These are phyloP conservation scores for Penicillium goetzii DNA, from an alignment of 495 filamentous ascomycete species.

Conservation along the genomic window DNA sequence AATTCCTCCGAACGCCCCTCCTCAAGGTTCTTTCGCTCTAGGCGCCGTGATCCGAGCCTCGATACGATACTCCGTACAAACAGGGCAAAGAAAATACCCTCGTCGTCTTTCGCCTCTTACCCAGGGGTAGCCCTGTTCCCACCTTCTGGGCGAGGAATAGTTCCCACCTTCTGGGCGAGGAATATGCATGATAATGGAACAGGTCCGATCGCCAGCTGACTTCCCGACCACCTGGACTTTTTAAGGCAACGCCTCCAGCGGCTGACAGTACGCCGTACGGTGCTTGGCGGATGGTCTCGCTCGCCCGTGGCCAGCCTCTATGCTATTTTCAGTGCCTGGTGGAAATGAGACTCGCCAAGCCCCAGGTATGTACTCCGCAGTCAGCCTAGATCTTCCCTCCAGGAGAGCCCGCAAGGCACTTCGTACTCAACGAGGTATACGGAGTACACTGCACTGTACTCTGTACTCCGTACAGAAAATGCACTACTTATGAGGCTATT, in stretches of 20 bases:
- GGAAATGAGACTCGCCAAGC: background rate
- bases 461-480: too few relatives aligned
- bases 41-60: background rate
- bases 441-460: too few relatives aligned
- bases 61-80: background rate
- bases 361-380: too few relatives aligned
- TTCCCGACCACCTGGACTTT: background rate
- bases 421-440: too few relatives aligned
- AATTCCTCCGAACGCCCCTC: slow-evolving; percentile 1
- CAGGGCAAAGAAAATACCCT: background rate
- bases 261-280: background rate
- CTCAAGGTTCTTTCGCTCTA: background rate
- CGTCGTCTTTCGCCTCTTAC: background rate
- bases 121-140: background rate
- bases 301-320: background rate
- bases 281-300: background rate
- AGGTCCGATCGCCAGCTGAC: background rate
- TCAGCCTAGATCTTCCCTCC: background rate
- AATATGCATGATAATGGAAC: background rate
- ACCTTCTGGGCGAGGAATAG: background rate
- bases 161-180: too few relatives aligned
- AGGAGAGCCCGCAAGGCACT: too few relatives aligned
- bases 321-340: slow-evolving; percentile 3
- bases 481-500: background rate
- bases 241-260: background rate